Evolutionary conservation across 768 basidiomycete species (phyloP), one percentile per base, ranked within the genome.

Genomic region (Suillus americanus): DNA sequence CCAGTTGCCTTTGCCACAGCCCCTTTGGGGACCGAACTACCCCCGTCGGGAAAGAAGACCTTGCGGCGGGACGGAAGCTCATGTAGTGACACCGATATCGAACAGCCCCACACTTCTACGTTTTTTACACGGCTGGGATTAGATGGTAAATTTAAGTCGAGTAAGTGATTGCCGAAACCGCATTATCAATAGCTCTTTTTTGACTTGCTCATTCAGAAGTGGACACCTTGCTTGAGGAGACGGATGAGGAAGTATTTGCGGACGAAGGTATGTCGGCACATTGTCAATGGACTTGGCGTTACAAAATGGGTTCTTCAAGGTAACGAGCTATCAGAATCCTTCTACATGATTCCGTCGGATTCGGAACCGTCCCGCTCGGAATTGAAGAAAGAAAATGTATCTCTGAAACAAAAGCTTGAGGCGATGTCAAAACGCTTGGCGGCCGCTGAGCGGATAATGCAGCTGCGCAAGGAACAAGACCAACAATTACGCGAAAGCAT

Each of bases 401-500:
- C 79, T 9, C 81, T 95, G 12, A 91, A 85, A 71, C 75, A 79
- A 5, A 88, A 93, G 66, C 71, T 90, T 5, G 85, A 86, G 14
- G 75, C 77, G 9, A 77, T 86, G 75, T 84, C 86, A 72, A 83
- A 81, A 66, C 83, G 84, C 43, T 75, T 94, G 45, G 82, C 85
- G 35, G 78, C 81, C 8, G 82, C 89, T 28, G 90, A 94, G 65
- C 83, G 83, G 25, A 76, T 86, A 55, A 73, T 94, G 48, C 88
- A 89, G 67, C 69, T 87, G 65, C 85, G 91, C 64, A 87, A 88
- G 72, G 92, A 91, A 64, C 92, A 94, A 71, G 92, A 93, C 71
- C 81, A 86, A 61, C 85, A 92, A 56, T 75, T 95, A 64, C 87
- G 91, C 28, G 92, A 94, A 67, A 91, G 91, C 67, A 92, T 95